phyloP scores from a whole-genome alignment of 768 basidiomycete genomes.

The Boletus edulis region DNA sequence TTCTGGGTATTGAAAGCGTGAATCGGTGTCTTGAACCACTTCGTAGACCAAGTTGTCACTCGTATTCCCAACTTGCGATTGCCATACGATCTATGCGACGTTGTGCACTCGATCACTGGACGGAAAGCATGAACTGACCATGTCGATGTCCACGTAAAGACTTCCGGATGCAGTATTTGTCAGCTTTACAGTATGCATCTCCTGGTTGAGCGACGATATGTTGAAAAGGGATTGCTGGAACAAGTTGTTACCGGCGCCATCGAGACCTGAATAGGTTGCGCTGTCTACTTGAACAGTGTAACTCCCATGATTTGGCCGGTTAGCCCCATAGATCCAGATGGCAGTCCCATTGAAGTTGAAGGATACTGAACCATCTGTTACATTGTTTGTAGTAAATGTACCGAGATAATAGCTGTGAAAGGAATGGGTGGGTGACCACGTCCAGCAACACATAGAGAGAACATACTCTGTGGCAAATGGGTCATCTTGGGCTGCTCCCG shows the following conservation, averaged over 20 bases:
- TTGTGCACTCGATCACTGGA: not conserved
- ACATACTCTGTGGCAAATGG: conserved; percentile 14
- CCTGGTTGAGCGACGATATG: conserved; percentile 31
- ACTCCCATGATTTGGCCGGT: conserved; percentile 44
- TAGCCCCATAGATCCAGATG: conserved; percentile 49
- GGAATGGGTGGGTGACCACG: not conserved
- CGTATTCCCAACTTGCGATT: conserved; percentile 24
- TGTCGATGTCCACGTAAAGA: conserved; percentile 46
- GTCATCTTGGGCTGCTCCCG: conserved; percentile 11
- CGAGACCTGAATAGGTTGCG: conserved; percentile 21
- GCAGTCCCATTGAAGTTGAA: conserved; percentile 51
- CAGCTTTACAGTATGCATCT: conserved; percentile 35
- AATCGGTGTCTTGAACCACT: conserved; percentile 36
- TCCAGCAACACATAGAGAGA: not conserved
- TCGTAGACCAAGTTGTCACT: conserved; percentile 14
- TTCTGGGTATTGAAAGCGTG: conserved; percentile 39
- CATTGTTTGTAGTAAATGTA: conserved; percentile 40
- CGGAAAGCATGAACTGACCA: conserved; percentile 21
- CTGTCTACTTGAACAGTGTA: conserved; percentile 45
- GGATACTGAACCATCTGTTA: conserved; percentile 31
- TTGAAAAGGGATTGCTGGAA: conserved; percentile 46
- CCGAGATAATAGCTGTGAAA: conserved; percentile 36
- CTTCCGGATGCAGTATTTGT: conserved; percentile 34
- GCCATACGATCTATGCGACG: conserved; percentile 25
- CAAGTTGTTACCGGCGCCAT: conserved; percentile 26